Conservation (phyloP, 208 protist species). For the Trypanosoma melophagium region DNA sequence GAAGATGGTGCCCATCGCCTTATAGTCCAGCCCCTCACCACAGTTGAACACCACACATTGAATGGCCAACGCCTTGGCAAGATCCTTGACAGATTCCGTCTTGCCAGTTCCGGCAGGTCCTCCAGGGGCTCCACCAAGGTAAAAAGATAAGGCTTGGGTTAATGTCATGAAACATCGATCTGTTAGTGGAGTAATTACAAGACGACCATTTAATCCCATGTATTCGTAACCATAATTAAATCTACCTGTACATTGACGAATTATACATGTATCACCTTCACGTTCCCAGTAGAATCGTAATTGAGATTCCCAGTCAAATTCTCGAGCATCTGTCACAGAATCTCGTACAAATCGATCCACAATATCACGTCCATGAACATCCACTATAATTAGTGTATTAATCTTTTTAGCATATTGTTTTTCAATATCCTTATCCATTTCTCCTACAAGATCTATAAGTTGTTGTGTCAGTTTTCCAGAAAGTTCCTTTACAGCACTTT, state of each 20-base stretch:
- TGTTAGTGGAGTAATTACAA: slow-evolving; percentile 99
- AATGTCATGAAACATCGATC: slow-evolving; percentile 99
- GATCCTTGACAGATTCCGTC: slow-evolving; percentile 99
- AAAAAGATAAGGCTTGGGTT: slow-evolving; percentile 97
- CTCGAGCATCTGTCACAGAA: slow-evolving; percentile 95
- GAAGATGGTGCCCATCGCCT: slow-evolving; percentile 98
- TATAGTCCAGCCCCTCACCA: slow-evolving; percentile 98
- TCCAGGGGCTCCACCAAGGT: slow-evolving; percentile 94
- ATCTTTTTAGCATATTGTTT: slow-evolving; percentile 96
- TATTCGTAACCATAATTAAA: slow-evolving; percentile 99
- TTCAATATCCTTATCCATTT: slow-evolving; percentile 94
- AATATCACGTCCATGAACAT: slow-evolving; percentile 99
- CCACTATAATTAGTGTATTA: slow-evolving; percentile 99
- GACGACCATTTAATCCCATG: slow-evolving; percentile 98
- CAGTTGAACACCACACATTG: slow-evolving; percentile 99
- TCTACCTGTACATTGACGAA: slow-evolving; percentile 96
- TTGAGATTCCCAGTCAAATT: slow-evolving; percentile 99
- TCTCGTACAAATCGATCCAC: slow-evolving; percentile 98
- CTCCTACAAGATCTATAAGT: slow-evolving; percentile 95
- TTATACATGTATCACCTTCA: slow-evolving; percentile 92
- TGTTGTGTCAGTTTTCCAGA: slow-evolving; percentile 88
- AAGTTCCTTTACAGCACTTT: slow-evolving; percentile 96
- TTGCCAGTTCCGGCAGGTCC: slow-evolving; percentile 96
- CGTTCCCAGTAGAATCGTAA: slow-evolving; percentile 98
- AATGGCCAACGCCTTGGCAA: slow-evolving; percentile 97